Evolutionary conservation across 2,329 filamentous ascomycete genomes (phyloP).

Genomic region (Tolypocladium ovalisporum): DNA sequence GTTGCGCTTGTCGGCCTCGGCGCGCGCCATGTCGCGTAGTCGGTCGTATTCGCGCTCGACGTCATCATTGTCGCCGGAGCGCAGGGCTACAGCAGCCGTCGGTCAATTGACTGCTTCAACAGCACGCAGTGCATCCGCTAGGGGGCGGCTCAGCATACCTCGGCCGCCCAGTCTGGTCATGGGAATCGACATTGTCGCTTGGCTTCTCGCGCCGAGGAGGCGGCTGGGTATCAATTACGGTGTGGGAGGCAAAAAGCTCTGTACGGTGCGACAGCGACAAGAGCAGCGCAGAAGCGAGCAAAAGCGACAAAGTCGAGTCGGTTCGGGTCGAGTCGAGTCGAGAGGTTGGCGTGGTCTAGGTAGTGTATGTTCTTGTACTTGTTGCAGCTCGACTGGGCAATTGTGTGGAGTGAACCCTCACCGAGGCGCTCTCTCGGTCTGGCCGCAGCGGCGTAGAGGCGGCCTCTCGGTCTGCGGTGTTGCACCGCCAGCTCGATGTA

Average conservation of each 20-base stretch:
- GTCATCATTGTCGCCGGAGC: constrained; percentile 54
- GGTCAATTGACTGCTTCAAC: constrained; percentile 1
- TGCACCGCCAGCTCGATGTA: not conserved
- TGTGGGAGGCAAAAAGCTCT: not conserved
- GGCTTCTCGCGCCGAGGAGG: not conserved
- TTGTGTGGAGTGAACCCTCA: not conserved
- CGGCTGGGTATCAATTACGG: not conserved
- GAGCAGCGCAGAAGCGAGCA: not conserved
- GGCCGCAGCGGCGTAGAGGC: not conserved
- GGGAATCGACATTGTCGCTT: constrained; percentile 21
- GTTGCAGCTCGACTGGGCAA: not conserved
- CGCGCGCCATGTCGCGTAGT: constrained; percentile 70
- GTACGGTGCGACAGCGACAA: not conserved
- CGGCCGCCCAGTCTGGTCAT: constrained; percentile 28
- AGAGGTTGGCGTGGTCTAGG: not conserved
- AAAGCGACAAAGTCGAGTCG: not conserved
- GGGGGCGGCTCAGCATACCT: constrained; percentile 20
- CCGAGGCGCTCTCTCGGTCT: not conserved
- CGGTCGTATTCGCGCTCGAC: constrained; percentile 86
- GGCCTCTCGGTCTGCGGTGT: not conserved
- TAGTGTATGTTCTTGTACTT: not conserved
- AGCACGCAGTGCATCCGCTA: not conserved
- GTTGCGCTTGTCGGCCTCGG: constrained; percentile 68
- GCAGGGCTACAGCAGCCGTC: constrained; percentile 51
- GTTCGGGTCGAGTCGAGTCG: no score